phyloP scores from a whole-genome alignment of 148 eudicot species.

The Diospyros kaki region DNA sequence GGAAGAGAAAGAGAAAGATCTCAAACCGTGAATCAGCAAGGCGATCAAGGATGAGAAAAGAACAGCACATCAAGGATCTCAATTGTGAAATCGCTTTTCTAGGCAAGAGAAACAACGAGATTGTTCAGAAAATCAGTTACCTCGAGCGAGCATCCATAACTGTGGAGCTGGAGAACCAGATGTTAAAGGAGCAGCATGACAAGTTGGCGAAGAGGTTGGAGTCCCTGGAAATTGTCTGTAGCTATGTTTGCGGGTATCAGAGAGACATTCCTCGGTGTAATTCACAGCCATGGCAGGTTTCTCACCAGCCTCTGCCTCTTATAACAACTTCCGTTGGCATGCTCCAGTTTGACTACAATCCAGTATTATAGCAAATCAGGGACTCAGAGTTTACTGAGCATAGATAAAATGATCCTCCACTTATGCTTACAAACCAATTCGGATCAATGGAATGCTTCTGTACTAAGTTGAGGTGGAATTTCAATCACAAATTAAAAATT shows the following conservation, averaged over 20 bases:
- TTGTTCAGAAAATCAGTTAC: constrained; percentile 21
- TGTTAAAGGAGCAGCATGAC: constrained; percentile 26
- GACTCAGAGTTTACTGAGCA: no score
- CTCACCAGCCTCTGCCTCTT: constrained; percentile 18
- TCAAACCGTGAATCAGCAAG: constrained; percentile 78
- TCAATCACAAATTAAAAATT: no score
- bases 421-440: no score
- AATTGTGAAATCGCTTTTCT: constrained; percentile 28
- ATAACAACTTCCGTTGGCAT: constrained; percentile 12
- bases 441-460: no score
- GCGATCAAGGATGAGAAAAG: constrained; percentile 63
- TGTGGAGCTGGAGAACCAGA: constrained; percentile 6
- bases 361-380: no score
- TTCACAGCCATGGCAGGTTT: constrained; percentile 17
- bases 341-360: not conserved
- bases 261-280: not conserved
- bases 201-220: constrained; percentile 41
- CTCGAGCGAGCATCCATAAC: not conserved
- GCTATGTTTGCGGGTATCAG: constrained; percentile 12
- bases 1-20: constrained; percentile 62
- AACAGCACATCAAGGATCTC: constrained; percentile 54
- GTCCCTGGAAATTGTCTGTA: constrained; percentile 32
- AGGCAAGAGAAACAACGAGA: constrained; percentile 27
- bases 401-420: no score
- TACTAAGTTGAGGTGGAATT: no score